Base-by-base conservation (phyloP, 305 asterid species). In the Fraxinus platypoda region DNA sequence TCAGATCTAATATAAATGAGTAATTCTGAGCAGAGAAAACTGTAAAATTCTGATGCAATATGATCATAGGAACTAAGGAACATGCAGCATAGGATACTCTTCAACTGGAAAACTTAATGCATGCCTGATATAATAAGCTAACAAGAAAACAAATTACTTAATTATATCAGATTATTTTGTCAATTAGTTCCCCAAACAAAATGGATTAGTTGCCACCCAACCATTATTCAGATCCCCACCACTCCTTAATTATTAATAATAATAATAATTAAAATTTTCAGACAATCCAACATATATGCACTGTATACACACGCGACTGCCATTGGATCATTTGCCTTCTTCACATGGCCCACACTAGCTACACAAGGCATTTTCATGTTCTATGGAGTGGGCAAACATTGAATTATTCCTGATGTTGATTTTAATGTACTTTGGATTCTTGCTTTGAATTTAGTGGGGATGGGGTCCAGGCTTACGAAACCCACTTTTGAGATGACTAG, bases 131-230 rank as follows among this genome's bases (percentile, higher is more conserved):
- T 13, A 76, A 85, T 66, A 66, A 66, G 74, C 8, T 13, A n/a
- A 78, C 19, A 4, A 46, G 54, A 46, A 25, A 62, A 21, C 7
- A n/a, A 21, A 21, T 62, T 62, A 62, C 25, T 62, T 62, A 62
- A 62, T 62, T 21, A 11, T 31, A 43, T 41, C 31, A 13, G 34
- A 75, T 76, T 13, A 26, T 76, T 17, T 26, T 25, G 68, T 43
- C 68, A 46, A 25, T 43, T 19, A 76, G 2, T 25, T 43, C 25
- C 79, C 64, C 62, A 74, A 66, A 17, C 77, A 54, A 66, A 46
- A 80, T 84, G 75, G 85, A 82, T 82, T 85, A 80, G 83, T 82
- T 80, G 83, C 75, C 81, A 75, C 28, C 72, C 82, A 49, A 28
- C 52, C 76, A 79, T 77, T n/a, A 37, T 19, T 35, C 23, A 78